Evolutionary conservation across 2,329 filamentous ascomycete genomes (phyloP).

Genomic region (Fusarium sp.): DNA sequence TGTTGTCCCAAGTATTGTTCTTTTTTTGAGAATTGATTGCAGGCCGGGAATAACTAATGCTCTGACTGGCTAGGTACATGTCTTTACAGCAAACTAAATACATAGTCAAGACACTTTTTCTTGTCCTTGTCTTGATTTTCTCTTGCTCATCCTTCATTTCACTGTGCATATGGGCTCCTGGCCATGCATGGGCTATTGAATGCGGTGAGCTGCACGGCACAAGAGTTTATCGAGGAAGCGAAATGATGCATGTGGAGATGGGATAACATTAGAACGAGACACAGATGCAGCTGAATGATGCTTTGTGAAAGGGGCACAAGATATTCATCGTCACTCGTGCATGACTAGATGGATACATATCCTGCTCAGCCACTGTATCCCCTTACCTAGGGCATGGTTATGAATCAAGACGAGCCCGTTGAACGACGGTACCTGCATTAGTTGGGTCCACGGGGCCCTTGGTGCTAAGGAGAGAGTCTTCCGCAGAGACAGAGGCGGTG

Average conservation of each 20-base stretch:
- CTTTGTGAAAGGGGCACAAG: constrained; percentile 18
- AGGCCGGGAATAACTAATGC: constrained; percentile 17
- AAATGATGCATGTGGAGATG: constrained; percentile 38
- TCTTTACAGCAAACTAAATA: constrained; percentile 13
- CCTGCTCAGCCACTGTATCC: constrained; percentile 22
- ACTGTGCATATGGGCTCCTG: constrained; percentile 38
- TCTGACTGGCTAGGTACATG: constrained; percentile 1
- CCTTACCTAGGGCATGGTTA: constrained; percentile 29
- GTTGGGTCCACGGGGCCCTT: constrained; percentile 12
- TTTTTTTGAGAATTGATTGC: constrained; percentile 1
- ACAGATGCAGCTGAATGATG: constrained; percentile 15
- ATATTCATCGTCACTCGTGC: constrained; percentile 34
- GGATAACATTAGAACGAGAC: constrained; percentile 17
- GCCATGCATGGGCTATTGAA: constrained; percentile 22
- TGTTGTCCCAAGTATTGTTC: constrained; percentile 26
- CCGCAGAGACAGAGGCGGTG: constrained; percentile 8
- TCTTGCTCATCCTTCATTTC: constrained; percentile 39
- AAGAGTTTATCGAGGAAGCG: constrained; percentile 35
- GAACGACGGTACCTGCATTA: constrained; percentile 39
- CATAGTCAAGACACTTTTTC: constrained; percentile 10
- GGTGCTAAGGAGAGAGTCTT: constrained; percentile 16
- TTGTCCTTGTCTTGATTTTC: background rate
- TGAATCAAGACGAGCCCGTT: constrained; percentile 26
- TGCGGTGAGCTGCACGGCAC: constrained; percentile 38
- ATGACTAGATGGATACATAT: constrained; percentile 15